Evolutionary conservation across 441 rosid genomes (phyloP).

Genomic region (Aquilaria agallochum): DNA sequence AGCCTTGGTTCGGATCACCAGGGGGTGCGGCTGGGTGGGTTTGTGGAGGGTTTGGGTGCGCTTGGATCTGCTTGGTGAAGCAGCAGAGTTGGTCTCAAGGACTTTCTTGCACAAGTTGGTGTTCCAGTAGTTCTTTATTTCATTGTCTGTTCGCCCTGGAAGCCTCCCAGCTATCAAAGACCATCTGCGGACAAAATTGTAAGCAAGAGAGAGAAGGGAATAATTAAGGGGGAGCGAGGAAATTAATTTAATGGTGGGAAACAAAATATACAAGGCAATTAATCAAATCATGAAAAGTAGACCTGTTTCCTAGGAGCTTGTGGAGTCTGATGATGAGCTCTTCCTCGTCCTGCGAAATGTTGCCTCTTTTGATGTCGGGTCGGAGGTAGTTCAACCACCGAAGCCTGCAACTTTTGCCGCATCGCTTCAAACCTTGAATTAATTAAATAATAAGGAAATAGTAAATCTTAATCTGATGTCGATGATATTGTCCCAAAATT

Average conservation of each 20-base stretch:
- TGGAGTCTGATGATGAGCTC: constrained; percentile 46
- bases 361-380: constrained; percentile 46
- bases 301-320: constrained; percentile 45
- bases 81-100: background rate
- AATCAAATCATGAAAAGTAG: background rate
- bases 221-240: too few species aligned
- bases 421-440: constrained; percentile 27
- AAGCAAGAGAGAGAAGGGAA: background rate
- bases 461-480: too few species aligned
- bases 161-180: constrained; percentile 41
- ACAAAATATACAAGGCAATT: background rate
- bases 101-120: constrained; percentile 28
- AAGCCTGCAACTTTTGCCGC: constrained; percentile 41
- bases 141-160: constrained; percentile 43
- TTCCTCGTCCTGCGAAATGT: constrained; percentile 37
- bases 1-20: constrained; percentile 23
- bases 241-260: background rate
- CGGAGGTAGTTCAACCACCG: constrained; percentile 40
- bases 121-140: constrained; percentile 37
- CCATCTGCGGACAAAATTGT: constrained; percentile 24
- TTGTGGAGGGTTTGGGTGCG: background rate
- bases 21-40: background rate
- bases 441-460: background rate
- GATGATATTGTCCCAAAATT: background rate
- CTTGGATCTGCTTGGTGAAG: too few species aligned